These are phyloP conservation scores for Leishmania martiniquensis DNA, from an alignment of 208 protist genomes.

Conservation along the genomic window DNA sequence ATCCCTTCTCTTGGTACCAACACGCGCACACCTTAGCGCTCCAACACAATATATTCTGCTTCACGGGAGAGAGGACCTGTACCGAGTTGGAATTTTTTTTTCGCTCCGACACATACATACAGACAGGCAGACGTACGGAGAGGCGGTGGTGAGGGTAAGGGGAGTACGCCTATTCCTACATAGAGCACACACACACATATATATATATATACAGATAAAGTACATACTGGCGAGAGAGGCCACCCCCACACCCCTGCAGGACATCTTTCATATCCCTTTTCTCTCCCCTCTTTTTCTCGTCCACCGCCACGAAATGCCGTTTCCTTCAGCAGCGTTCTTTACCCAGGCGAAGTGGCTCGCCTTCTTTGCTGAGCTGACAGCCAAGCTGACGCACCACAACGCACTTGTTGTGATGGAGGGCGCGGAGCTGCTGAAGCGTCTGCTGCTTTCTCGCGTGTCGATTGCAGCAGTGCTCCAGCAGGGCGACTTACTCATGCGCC, in stretches of 20 bases:
- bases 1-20: no score
- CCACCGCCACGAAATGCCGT: constrained; percentile 44
- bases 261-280: no score
- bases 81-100: no score
- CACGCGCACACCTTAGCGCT: no score
- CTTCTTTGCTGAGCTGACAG: constrained; percentile 87
- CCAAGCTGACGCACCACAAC: constrained; percentile 87
- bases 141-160: no score
- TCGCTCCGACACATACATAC: background rate
- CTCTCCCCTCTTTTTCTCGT: background rate
- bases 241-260: background rate
- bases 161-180: no score
- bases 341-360: constrained; percentile 82
- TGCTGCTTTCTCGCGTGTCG: constrained; percentile 72
- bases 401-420: constrained; percentile 77
- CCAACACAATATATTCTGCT: no score
- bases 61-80: no score
- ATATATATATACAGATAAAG: background rate
- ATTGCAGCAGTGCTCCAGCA: constrained; percentile 82
- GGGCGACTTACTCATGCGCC: constrained; percentile 54
- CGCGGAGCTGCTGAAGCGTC: constrained; percentile 69
- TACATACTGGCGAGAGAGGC: background rate
- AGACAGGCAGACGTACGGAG: constrained; percentile 5
- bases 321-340: constrained; percentile 49
- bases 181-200: no score